Evolutionary conservation across 192 early-diverging fungal genomes (phyloP).

Genomic region (Cetraspora pellucida): DNA sequence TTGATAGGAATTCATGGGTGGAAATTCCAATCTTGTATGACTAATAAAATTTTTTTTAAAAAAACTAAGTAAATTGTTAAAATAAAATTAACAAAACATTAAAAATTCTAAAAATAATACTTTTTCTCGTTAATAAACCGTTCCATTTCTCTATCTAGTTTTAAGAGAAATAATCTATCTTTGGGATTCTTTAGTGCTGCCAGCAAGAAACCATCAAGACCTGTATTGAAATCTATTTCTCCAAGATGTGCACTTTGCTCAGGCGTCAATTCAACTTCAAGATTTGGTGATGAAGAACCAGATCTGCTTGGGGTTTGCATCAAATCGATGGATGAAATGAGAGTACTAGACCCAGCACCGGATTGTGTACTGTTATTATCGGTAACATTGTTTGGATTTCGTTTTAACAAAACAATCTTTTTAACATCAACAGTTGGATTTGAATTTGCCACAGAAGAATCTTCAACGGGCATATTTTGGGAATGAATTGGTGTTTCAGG

Average conservation of each 20-base stretch:
- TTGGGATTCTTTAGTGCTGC: slow-evolving; percentile 61
- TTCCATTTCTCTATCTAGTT: slow-evolving; percentile 66
- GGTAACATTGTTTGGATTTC: slow-evolving; percentile 12
- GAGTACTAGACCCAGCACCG: background rate
- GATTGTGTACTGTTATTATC: background rate
- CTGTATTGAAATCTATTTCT: slow-evolving; percentile 37
- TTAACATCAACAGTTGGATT: background rate
- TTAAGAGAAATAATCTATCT: slow-evolving; percentile 70
- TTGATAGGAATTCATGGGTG: slow-evolving; percentile 75
- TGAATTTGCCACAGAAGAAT: slow-evolving; percentile 1
- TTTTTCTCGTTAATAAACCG: slow-evolving; percentile 58
- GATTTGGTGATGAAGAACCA: slow-evolving; percentile 23
- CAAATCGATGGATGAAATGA: background rate
- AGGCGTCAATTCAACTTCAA: slow-evolving; percentile 4
- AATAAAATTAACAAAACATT: slow-evolving; percentile 4
- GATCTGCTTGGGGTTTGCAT: slow-evolving; percentile 9
- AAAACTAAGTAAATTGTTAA: background rate
- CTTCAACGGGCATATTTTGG: background rate
- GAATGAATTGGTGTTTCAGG: slow-evolving; percentile 17
- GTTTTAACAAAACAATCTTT: slow-evolving; percentile 23
- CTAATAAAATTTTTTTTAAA: slow-evolving; percentile 41
- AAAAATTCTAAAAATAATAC: slow-evolving; percentile 40
- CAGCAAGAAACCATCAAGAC: slow-evolving; percentile 63
- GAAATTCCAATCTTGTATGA: slow-evolving; percentile 60
- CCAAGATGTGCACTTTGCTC: slow-evolving; percentile 23